phyloP scores from a whole-genome alignment of 2,329 filamentous ascomycete species.

The Xenosphaeropsis pyriputrescens region DNA sequence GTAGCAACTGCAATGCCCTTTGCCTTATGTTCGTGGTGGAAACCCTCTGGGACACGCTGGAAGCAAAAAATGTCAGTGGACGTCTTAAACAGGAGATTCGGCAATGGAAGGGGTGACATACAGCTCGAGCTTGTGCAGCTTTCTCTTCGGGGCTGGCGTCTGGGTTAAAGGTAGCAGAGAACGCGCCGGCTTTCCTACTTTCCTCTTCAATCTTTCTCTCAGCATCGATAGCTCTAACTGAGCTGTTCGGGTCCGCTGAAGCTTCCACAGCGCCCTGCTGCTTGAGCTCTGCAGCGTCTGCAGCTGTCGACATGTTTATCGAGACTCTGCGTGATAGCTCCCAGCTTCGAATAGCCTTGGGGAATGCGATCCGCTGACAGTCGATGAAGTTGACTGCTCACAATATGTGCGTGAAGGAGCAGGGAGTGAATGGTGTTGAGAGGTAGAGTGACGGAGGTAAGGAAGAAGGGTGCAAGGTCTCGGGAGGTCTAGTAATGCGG shows the following conservation, averaged over 20 bases:
- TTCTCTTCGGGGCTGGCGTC: conserved; percentile 76
- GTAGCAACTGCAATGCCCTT: conserved; percentile 61
- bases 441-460: no score
- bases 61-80: conserved; percentile 1
- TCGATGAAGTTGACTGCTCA: no score
- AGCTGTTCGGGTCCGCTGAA: conserved; percentile 54
- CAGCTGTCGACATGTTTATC: conserved; percentile 7
- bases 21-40: conserved; percentile 43
- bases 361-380: no score
- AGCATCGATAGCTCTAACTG: conserved; percentile 53
- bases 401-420: no score
- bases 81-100: conserved; percentile 3
- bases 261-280: conserved; percentile 68
- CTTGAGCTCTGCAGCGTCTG: conserved; percentile 52
- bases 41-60: conserved; percentile 49
- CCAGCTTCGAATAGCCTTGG: no score
- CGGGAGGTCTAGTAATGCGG: no score
- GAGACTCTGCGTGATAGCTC: no score
- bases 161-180: conserved; percentile 78
- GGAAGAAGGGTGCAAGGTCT: no score
- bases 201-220: conserved; percentile 63
- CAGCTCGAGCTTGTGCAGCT: conserved; percentile 60
- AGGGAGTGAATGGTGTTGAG: no score
- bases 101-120: conserved; percentile 28
- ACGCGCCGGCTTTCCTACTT: conserved; percentile 62